Conservation (phyloP, 1,139 yeast species). For the Kodamaea derodonti region DNA sequence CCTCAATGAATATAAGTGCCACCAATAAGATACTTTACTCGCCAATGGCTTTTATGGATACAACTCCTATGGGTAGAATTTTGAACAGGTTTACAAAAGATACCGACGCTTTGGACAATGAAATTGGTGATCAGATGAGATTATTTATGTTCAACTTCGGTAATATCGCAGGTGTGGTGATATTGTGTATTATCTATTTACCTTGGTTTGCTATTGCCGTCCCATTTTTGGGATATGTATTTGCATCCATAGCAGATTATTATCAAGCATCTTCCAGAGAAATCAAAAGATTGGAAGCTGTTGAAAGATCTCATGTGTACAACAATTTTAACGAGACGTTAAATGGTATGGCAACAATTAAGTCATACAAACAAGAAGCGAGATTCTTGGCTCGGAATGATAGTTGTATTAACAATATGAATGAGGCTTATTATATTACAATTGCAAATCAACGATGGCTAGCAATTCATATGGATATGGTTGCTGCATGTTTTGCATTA, state of each 20-base stretch:
- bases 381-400: constrained; percentile 53
- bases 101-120: constrained; percentile 78
- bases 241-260: constrained; percentile 38
- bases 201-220: constrained; percentile 54
- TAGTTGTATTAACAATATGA: constrained; percentile 54
- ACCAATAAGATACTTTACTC: constrained; percentile 41
- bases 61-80: constrained; percentile 66
- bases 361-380: constrained; percentile 50
- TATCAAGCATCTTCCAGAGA: constrained; percentile 77
- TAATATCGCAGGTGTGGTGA: constrained; percentile 57
- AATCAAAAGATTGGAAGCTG: constrained; percentile 76
- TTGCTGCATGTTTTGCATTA: constrained; percentile 37
- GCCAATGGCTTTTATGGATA: constrained; percentile 58
- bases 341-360: constrained; percentile 67
- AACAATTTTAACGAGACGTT: constrained; percentile 74
- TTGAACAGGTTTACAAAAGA: constrained; percentile 74
- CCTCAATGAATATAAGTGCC: constrained; percentile 37
- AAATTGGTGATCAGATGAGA: constrained; percentile 58
- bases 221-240: constrained; percentile 35
- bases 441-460: constrained; percentile 80
- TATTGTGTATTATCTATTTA: constrained; percentile 65
- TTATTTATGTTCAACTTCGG: constrained; percentile 48
- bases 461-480: constrained; percentile 54
- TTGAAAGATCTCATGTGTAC: constrained; percentile 71
- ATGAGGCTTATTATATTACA: constrained; percentile 66